Base-by-base conservation (phyloP, 1,139 yeast species). In the Candida sp. region DNA sequence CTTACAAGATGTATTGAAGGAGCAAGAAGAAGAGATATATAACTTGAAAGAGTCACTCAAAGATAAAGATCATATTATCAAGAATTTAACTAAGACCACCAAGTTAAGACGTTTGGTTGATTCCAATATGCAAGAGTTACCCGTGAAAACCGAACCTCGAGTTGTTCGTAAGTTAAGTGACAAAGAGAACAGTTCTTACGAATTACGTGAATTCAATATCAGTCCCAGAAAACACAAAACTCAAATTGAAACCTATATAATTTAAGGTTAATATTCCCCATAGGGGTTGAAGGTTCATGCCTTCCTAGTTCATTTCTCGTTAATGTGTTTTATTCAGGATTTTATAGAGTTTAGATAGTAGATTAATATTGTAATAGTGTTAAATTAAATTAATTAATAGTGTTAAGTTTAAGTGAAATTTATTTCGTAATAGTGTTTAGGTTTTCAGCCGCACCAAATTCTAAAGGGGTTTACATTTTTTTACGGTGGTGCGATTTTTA, bases 21-120 rank as follows among this genome's bases (percentile, higher is more conserved):
- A 83, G 35, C 84, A 85, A 52, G 84, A 79, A 48, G 90, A 82
- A 42, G 95, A 87, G 58, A 79, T 89, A 8, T 59, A 68, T 40
- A 88, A 82, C 44, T 68, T 90, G 53, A 77, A 77, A 54, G 85
- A 80, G 47, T 71, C 77, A 41, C 63, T 87, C 42, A 75, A 77
- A 43, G 80, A 74, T 52, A 90, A 89, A 60, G 96, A 89, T 53
- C 83, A 84, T 41, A 82, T 90, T 49, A 87, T 90, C 45, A 79
- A 79, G 49, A 90, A 95, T 7, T 68, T 90, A 40, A 81, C 83
- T 36, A 78, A 82, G 44, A 77, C 84, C 1, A 71, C 79, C 33
- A 70, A 80, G 49, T 64, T 80, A 40, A 68, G 86, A 33, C 72
- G 75, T 40, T 54, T 74, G 38, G 76, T 70, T 19, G 79, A 72